Percentiles rank a stretch among this genome's conserved stretches.
Evolutionary conservation across 805 yeast genomes (phyloP).

Genomic region (Scheffersomyces lignosus): DNA sequence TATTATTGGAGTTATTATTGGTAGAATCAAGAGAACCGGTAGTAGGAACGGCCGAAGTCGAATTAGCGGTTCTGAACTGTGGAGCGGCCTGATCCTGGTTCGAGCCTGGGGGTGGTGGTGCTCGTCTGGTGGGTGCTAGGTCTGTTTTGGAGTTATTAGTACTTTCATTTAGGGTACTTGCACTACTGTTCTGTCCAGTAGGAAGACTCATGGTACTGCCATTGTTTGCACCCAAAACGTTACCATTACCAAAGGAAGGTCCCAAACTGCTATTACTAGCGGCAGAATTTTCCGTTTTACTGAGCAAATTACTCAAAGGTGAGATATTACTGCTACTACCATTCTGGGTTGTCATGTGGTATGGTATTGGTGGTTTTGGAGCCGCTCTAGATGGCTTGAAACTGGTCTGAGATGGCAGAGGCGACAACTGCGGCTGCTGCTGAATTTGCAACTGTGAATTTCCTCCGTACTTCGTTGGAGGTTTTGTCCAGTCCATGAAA

Average conservation of each 20-base stretch:
- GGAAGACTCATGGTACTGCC: no score
- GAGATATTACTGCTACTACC: constrained; percentile 14
- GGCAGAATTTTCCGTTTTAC: constrained; percentile 14
- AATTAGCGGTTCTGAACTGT: background rate
- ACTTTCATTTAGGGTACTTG: constrained; percentile 3
- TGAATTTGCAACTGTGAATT: constrained; percentile 8
- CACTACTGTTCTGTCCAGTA: constrained; percentile 1
- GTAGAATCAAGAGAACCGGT: no score
- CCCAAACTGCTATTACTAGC: background rate
- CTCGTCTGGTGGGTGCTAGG: constrained; percentile 51
- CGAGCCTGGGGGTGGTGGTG: constrained; percentile 53
- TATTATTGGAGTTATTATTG: constrained; percentile 8
- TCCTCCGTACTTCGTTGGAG: constrained; percentile 11
- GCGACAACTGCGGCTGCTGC: constrained; percentile 6
- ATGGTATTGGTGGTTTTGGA: constrained; percentile 46
- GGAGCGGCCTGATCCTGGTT: background rate
- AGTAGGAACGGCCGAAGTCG: constrained; percentile 5
- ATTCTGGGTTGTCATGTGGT: constrained; percentile 27
- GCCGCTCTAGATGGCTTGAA: constrained; percentile 42
- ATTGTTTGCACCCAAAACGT: no score
- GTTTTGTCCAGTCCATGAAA: constrained; percentile 47
- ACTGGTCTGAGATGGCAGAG: constrained; percentile 8
- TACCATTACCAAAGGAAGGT: no score
- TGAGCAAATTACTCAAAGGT: constrained; percentile 35
- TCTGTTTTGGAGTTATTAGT: constrained; percentile 8